phyloP scores from a whole-genome alignment of 1,284 basidiomycete genomes.

The Marasmius oreades region DNA sequence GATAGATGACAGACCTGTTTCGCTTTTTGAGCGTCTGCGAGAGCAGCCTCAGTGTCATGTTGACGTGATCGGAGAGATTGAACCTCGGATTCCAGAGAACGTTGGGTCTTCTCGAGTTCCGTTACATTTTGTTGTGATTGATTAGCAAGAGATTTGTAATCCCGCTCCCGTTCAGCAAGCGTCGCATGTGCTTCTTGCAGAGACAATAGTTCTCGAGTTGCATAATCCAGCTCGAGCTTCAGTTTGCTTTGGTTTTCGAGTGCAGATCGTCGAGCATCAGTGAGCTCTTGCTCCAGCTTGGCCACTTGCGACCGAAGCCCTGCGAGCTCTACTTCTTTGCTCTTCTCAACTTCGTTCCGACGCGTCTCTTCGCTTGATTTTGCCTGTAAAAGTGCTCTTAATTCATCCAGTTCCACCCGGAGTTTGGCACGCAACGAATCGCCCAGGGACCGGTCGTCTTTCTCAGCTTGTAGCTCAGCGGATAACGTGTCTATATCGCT shows the following conservation, averaged over 20 bases:
- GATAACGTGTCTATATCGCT: constrained; percentile 67
- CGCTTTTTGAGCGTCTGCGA: constrained; percentile 57
- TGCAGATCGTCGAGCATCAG: constrained; percentile 51
- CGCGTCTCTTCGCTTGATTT: constrained; percentile 87
- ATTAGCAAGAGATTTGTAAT: constrained; percentile 47
- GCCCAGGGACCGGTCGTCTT: constrained; percentile 57
- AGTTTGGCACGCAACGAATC: constrained; percentile 55
- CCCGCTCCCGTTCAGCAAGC: constrained; percentile 56
- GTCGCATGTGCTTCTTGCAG: constrained; percentile 60
- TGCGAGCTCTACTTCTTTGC: constrained; percentile 81
- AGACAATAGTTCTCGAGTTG: constrained; percentile 52
- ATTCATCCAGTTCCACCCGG: constrained; percentile 83
- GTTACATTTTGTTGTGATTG: constrained; percentile 52
- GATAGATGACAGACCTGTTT: constrained; percentile 60
- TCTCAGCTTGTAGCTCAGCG: constrained; percentile 64
- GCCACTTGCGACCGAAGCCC: constrained; percentile 69
- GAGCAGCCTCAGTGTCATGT: constrained; percentile 64
- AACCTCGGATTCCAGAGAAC: constrained; percentile 73
- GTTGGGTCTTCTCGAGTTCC: constrained; percentile 70
- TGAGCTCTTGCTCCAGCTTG: constrained; percentile 58
- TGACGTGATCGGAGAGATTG: constrained; percentile 70
- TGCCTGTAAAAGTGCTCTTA: constrained; percentile 77
- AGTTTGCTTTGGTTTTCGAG: constrained; percentile 66
- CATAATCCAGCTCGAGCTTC: constrained; percentile 63
- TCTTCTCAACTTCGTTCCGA: constrained; percentile 81